Conservation (phyloP, 768 basidiomycete genomes). For the Termitomyces heimii region DNA sequence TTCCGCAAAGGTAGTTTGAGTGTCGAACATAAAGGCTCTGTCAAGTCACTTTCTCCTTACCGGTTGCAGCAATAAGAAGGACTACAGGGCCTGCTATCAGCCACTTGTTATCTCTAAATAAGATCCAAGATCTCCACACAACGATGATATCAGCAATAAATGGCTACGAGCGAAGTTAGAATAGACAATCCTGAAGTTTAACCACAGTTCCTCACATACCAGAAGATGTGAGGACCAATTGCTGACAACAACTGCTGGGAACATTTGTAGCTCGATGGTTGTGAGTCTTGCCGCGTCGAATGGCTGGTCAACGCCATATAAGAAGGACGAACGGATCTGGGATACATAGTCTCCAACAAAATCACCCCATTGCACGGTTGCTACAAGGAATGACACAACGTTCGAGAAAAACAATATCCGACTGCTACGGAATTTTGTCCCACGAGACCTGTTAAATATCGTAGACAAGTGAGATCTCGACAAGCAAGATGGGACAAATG, state of each 20-base stretch:
- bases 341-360: constrained; percentile 2
- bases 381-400: neutral
- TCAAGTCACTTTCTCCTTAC: neutral
- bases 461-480: neutral
- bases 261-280: neutral
- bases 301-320: neutral
- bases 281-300: neutral
- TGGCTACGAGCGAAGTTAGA: neutral
- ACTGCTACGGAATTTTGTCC: neutral
- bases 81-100: constrained; percentile 2
- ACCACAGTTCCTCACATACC: neutral
- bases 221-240: constrained; percentile 3
- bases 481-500: neutral
- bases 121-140: constrained; percentile 9
- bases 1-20: too few species aligned
- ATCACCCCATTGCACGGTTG: neutral
- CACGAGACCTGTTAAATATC: neutral
- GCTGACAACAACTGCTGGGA: neutral
- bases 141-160: constrained; percentile 5
- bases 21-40: too few species aligned
- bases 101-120: constrained; percentile 1
- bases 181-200: neutral
- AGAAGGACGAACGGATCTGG: neutral
- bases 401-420: neutral
- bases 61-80: constrained; percentile 2